These are phyloP conservation scores for Cyamopsis tetragonoloba DNA, from an alignment of 306 rosid genomes.

Conservation along the genomic window DNA sequence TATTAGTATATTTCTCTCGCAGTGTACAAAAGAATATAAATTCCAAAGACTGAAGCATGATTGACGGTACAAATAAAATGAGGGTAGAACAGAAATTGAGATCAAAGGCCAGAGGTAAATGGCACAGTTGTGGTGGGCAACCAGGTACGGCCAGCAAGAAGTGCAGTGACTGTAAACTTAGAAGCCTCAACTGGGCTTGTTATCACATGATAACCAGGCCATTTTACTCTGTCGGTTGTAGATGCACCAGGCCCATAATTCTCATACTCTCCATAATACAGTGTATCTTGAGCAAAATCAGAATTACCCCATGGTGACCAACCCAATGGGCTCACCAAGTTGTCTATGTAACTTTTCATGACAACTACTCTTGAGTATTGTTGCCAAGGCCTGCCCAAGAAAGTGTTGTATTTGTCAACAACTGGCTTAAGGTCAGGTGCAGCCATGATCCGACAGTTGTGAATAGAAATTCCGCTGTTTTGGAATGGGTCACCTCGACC, in stretches of 20 bases:
- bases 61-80: neutral
- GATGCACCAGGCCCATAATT: constrained; percentile 70
- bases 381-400: constrained; percentile 86
- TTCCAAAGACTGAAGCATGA: neutral
- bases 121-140: constrained; percentile 68
- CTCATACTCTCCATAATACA: constrained; percentile 62
- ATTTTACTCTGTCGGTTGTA: constrained; percentile 43
- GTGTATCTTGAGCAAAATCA: constrained; percentile 41
- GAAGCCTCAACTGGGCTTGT: constrained; percentile 45
- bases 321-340: constrained; percentile 58
- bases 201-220: constrained; percentile 69
- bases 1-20: neutral
- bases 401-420: constrained; percentile 33
- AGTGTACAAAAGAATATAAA: constrained; percentile 30
- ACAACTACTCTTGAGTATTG: constrained; percentile 56
- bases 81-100: too few species aligned
- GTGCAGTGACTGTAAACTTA: constrained; percentile 42
- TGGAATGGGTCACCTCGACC: constrained; percentile 77
- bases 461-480: constrained; percentile 60
- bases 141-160: constrained; percentile 69
- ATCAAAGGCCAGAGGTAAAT: constrained; percentile 43
- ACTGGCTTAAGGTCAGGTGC: constrained; percentile 58
- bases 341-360: constrained; percentile 53
- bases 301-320: constrained; percentile 62
- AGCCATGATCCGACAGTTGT: constrained; percentile 55